phyloP scores from a whole-genome alignment of 768 basidiomycete species.

The Guyanaporus albipodus region DNA sequence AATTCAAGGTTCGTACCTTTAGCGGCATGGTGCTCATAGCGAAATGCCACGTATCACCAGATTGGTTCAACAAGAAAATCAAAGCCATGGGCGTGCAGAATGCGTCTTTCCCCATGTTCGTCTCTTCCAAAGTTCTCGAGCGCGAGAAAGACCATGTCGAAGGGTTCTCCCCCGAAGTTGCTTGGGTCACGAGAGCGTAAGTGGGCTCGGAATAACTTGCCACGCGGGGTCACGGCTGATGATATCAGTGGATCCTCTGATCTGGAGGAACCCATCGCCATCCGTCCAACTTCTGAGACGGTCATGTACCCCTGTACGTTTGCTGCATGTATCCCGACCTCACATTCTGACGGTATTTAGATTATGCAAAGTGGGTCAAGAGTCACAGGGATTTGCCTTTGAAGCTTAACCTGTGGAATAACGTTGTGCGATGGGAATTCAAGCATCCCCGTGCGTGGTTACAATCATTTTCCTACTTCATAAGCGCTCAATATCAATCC shows the following conservation, averaged over 20 bases:
- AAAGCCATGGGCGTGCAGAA: constrained; percentile 95
- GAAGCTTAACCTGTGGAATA: constrained; percentile 99
- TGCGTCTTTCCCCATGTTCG: constrained; percentile 99
- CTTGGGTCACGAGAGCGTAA: constrained; percentile 98
- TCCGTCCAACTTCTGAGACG: constrained; percentile 97
- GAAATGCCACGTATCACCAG: constrained; percentile 35
- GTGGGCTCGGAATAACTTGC: constrained; percentile 29
- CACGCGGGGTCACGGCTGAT: not conserved
- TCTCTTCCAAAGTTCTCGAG: constrained; percentile 87
- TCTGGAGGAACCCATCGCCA: constrained; percentile 95
- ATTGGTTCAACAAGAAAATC: constrained; percentile 92
- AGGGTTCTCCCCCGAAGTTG: constrained; percentile 98
- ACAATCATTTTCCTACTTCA: not conserved
- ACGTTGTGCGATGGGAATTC: constrained; percentile 99
- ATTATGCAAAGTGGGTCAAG: constrained; percentile 99
- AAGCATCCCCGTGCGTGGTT: constrained; percentile 84
- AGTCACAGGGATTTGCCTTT: constrained; percentile 95
- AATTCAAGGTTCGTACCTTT: constrained; percentile 67
- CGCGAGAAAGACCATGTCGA: constrained; percentile 98
- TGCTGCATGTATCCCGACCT: not conserved
- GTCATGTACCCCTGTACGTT: constrained; percentile 96
- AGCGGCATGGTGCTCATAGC: not conserved
- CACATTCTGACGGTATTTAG: constrained; percentile 35
- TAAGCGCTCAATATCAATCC: not conserved
- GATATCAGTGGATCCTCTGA: constrained; percentile 76